phyloP scores from a whole-genome alignment of 345 rosid genomes.

The Euphorbia tirucalli region DNA sequence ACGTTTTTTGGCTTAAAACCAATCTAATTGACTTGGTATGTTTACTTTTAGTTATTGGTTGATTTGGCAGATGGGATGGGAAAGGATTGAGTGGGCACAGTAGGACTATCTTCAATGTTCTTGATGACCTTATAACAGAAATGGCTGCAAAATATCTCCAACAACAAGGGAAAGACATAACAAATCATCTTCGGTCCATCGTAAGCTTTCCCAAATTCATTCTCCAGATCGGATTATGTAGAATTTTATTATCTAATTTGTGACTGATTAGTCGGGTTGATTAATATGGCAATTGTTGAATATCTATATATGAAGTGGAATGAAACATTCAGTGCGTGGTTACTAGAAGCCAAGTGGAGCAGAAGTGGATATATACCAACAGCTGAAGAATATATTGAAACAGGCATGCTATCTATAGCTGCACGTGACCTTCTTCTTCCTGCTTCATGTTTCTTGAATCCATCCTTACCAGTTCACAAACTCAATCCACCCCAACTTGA shows the following conservation, averaged over 20 bases:
- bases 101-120: conserved; percentile 48
- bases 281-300: no score
- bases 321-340: conserved; percentile 64
- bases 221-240: no score
- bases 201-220: conserved; percentile 25
- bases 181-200: conserved; percentile 31
- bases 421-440: no score
- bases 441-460: conserved; percentile 33
- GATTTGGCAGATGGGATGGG: conserved; percentile 50
- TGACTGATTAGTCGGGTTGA: no score
- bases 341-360: conserved; percentile 57
- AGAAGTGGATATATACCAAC: conserved; percentile 33
- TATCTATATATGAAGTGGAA: conserved; percentile 42
- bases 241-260: neutral
- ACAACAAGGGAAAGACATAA: conserved; percentile 41
- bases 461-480: conserved; percentile 24
- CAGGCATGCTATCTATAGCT: conserved; percentile 46
- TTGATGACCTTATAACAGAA: conserved; percentile 42
- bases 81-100: conserved; percentile 43
- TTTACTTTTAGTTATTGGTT: no score
- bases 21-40: no score
- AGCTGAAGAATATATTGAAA: conserved; percentile 44
- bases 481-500: conserved; percentile 35
- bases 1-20: no score
- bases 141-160: conserved; percentile 24